Evolutionary conservation across 78 protist species (phyloP).

Genomic region (Chrysochromulina parva): DNA sequence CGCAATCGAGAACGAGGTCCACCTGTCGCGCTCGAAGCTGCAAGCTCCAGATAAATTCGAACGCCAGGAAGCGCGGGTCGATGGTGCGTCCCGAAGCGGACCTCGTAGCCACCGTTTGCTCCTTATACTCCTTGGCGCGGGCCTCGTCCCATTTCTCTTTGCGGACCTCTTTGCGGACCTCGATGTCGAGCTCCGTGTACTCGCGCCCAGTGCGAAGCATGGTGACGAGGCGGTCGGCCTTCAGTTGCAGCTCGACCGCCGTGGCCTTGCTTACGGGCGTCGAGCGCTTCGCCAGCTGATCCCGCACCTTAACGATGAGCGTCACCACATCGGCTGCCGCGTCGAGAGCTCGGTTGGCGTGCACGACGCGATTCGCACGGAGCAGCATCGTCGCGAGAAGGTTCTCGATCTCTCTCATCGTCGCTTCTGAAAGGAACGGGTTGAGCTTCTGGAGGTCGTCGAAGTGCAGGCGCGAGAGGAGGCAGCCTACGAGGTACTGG

Average conservation of each 20-base stretch:
- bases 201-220: neutral
- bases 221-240: neutral
- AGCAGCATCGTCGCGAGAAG: neutral
- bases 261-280: neutral
- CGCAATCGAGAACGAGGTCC: conserved; percentile 2
- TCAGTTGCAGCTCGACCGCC: neutral
- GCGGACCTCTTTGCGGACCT: too few species aligned
- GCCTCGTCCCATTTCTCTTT: too few species aligned
- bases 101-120: too few species aligned
- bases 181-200: neutral
- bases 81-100: neutral
- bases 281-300: neutral
- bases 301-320: neutral
- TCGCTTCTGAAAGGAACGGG: neutral
- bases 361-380: neutral
- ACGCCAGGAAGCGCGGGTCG: conserved; percentile 74
- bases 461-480: neutral
- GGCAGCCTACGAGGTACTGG: neutral
- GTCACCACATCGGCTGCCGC: neutral
- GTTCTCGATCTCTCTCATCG: neutral
- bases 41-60: conserved; percentile 61
- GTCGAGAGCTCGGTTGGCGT: neutral
- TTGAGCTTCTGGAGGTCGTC: neutral
- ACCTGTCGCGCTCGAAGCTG: conserved; percentile 68
- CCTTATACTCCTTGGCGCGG: too few species aligned